A percentile compares a stretch with the other conserved stretches of the same genome.
Evolutionary conservation across 1,139 yeast species (phyloP).

Genomic region (Protomyces inouyei): DNA sequence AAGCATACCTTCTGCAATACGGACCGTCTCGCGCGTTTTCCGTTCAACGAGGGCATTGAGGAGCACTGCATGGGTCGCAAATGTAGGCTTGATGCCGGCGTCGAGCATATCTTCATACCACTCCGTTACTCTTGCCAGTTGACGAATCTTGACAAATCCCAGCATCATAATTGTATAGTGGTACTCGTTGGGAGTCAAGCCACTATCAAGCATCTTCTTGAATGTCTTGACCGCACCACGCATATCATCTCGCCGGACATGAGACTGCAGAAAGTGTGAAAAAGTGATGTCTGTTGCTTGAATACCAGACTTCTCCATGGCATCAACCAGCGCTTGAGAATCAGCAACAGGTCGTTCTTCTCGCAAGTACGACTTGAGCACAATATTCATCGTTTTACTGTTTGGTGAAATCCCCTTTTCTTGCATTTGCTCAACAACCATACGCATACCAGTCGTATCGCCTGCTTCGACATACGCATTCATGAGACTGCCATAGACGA

Average conservation of each 20-base stretch:
- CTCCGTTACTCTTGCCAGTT: background rate
- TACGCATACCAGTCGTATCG: background rate
- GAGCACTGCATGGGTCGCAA: constrained; percentile 12
- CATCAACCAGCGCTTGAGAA: constrained; percentile 4
- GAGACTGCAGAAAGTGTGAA: constrained; percentile 11
- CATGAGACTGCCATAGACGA: constrained; percentile 9
- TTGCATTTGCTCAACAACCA: background rate
- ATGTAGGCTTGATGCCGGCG: constrained; percentile 4
- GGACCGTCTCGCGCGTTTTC: background rate
- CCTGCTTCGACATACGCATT: constrained; percentile 25
- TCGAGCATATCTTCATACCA: constrained; percentile 21
- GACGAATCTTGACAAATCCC: background rate
- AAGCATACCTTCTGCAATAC: constrained; percentile 5
- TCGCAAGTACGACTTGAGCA: constrained; percentile 5
- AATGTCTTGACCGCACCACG: constrained; percentile 1
- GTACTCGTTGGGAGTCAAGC: constrained; percentile 8
- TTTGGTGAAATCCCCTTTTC: background rate
- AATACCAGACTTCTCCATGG: constrained; percentile 4
- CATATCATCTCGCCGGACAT: constrained; percentile 1
- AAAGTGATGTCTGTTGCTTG: constrained; percentile 6
- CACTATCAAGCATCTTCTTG: background rate
- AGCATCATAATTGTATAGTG: constrained; percentile 22
- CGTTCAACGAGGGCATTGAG: constrained; percentile 16
- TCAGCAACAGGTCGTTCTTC: constrained; percentile 7
- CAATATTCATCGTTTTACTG: constrained; percentile 11